phyloP scores from a whole-genome alignment of 208 protist genomes.

The Strigomonas culicis region DNA sequence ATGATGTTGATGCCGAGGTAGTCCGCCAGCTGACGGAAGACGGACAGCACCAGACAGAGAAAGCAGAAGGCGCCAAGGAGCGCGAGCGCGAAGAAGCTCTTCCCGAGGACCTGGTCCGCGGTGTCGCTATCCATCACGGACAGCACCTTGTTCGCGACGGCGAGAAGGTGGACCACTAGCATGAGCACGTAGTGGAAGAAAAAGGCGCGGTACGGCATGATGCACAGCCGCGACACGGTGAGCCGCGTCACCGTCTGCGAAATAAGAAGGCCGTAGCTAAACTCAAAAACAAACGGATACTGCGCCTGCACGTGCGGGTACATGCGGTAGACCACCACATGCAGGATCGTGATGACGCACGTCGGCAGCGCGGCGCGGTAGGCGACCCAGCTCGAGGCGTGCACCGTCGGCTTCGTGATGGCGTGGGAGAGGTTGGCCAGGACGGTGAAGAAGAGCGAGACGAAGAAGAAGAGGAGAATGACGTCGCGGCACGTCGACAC shows the following conservation, averaged over 20 bases:
- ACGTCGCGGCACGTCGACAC: conserved; percentile 40
- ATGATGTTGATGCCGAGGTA: conserved; percentile 62
- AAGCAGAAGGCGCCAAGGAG: conserved; percentile 53
- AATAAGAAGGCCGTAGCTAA: conserved; percentile 70
- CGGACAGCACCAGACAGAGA: conserved; percentile 60
- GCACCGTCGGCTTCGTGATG: conserved; percentile 24
- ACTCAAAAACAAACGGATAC: conserved; percentile 71
- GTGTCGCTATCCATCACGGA: conserved; percentile 23
- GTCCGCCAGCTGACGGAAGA: conserved; percentile 49
- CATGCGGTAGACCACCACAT: conserved; percentile 36
- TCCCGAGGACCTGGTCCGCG: conserved; percentile 32
- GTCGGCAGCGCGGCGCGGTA: conserved; percentile 44
- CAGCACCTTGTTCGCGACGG: conserved; percentile 20
- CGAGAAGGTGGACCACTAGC: conserved; percentile 22
- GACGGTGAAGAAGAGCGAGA: conserved; percentile 42
- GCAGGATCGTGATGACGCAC: conserved; percentile 31
- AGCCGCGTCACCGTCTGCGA: conserved; percentile 73
- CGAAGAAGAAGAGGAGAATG: conserved; percentile 35
- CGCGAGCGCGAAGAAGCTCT: conserved; percentile 30
- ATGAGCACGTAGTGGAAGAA: conserved; percentile 41
- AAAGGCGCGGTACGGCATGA: conserved; percentile 61
- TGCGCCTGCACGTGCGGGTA: conserved; percentile 39
- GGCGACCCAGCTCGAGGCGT: conserved; percentile 22
- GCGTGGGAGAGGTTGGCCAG: conserved; percentile 56
- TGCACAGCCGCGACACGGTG: conserved; percentile 71